These are phyloP conservation scores for Holtermanniella nyarrowii DNA, from an alignment of 768 basidiomycete genomes.

Conservation along the genomic window DNA sequence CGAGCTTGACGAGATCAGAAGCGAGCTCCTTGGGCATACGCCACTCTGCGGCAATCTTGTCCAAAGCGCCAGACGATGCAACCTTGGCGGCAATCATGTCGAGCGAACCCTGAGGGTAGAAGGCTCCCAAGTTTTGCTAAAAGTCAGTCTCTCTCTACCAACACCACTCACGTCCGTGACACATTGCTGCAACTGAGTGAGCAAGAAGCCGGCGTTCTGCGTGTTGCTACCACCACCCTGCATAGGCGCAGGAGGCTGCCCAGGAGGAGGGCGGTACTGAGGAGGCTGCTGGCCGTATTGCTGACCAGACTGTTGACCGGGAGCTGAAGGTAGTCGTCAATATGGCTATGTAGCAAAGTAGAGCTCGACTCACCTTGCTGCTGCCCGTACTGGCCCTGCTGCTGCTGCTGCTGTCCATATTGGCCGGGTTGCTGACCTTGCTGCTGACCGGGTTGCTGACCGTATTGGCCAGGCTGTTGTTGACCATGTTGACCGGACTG, in stretches of 20 bases:
- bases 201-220: constrained; percentile 17
- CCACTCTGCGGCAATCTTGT: constrained; percentile 42
- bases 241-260: constrained; percentile 11
- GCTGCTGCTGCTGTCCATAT: constrained; percentile 10
- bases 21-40: constrained; percentile 43
- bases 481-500: constrained; percentile 10
- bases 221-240: constrained; percentile 18
- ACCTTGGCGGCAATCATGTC: constrained; percentile 42
- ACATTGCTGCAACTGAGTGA: constrained; percentile 34
- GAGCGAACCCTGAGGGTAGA: constrained; percentile 43
- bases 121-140: constrained; percentile 42
- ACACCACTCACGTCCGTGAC: constrained; percentile 34
- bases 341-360: constrained; percentile 11
- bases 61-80: constrained; percentile 37
- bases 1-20: constrained; percentile 39
- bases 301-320: constrained; percentile 12
- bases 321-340: background rate
- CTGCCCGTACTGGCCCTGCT: constrained; percentile 11
- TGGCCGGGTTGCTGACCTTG: constrained; percentile 12
- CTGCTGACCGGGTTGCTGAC: constrained; percentile 15
- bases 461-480: constrained; percentile 14
- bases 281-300: constrained; percentile 32
- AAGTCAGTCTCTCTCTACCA: background rate
- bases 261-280: constrained; percentile 19
- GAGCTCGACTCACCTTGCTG: constrained; percentile 7